Percentiles rank a stretch among this genome's conserved stretches.
phyloP scores from a whole-genome alignment of 2,329 filamentous ascomycete genomes.

The Cryphonectria nitschkei region DNA sequence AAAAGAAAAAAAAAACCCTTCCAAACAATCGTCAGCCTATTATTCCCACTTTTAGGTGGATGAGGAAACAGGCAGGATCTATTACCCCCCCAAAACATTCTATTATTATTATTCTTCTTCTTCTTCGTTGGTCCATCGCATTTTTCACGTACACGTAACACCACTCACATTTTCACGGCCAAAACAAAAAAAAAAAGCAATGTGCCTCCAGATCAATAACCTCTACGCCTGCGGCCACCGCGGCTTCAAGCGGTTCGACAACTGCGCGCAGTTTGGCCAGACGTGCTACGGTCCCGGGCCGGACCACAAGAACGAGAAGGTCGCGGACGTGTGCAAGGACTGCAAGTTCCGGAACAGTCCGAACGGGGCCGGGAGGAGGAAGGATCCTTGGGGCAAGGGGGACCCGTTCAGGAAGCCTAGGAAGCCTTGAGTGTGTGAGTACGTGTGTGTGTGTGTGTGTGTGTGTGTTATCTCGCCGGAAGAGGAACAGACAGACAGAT shows the following conservation, averaged over 20 bases:
- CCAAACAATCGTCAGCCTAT: background rate
- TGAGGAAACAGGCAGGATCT: background rate
- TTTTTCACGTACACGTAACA: too few species aligned
- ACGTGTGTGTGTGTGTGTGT: too few species aligned
- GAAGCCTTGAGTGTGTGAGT: conserved; percentile 8
- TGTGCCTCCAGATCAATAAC: conserved; percentile 35
- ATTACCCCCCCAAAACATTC: too few species aligned
- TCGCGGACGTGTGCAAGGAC: conserved; percentile 32
- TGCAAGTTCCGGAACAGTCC: conserved; percentile 29
- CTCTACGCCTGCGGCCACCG: conserved; percentile 35
- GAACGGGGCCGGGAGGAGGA: conserved; percentile 7
- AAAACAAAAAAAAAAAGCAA: conserved; percentile 8
- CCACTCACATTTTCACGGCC: too few species aligned
- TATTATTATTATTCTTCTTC: too few species aligned
- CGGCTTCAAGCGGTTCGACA: conserved; percentile 34
- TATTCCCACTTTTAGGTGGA: conserved; percentile 12
- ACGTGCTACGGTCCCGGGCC: conserved; percentile 34
- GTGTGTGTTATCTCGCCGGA: too few species aligned
- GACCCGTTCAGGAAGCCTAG: conserved; percentile 32
- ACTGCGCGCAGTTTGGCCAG: conserved; percentile 33
- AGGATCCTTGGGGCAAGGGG: conserved; percentile 30
- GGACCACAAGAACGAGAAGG: conserved; percentile 30
- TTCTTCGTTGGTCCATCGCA: too few species aligned
- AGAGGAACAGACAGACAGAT: background rate
- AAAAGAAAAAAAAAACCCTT: background rate